Evolutionary conservation across 1,139 yeast species (phyloP).

Genomic region (Pneumocystis jirovecii): DNA sequence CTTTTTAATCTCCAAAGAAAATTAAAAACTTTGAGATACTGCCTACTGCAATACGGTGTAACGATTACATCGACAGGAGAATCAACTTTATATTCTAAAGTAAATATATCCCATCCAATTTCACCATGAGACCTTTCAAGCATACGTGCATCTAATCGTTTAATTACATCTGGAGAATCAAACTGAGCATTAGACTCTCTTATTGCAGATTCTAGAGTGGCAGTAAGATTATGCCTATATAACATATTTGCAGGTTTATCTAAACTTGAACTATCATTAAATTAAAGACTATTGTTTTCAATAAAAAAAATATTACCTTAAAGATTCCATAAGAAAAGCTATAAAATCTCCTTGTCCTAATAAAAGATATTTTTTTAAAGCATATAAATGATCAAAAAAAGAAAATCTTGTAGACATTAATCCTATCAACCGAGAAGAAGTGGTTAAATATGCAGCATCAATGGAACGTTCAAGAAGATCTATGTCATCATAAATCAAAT

Average conservation of each 20-base stretch:
- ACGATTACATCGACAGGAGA: slow-evolving; percentile 33
- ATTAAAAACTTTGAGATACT: slow-evolving; percentile 69
- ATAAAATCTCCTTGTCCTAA: slow-evolving; percentile 70
- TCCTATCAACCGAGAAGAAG: slow-evolving; percentile 38
- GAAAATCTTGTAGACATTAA: slow-evolving; percentile 38
- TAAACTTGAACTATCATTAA: slow-evolving; percentile 21
- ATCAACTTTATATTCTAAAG: slow-evolving; percentile 63
- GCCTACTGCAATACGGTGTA: slow-evolving; percentile 31
- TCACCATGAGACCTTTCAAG: slow-evolving; percentile 54
- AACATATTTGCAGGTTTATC: slow-evolving; percentile 48
- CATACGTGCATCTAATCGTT: slow-evolving; percentile 66
- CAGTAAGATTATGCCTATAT: slow-evolving; percentile 51
- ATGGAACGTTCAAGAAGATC: slow-evolving; percentile 33
- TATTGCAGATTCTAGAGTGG: slow-evolving; percentile 52
- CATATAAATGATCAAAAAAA: slow-evolving; percentile 41
- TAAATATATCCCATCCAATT: slow-evolving; percentile 75
- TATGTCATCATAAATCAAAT: slow-evolving; percentile 15
- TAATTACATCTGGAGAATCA: slow-evolving; percentile 29
- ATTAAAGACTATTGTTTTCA: background rate
- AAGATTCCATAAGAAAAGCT: slow-evolving; percentile 44
- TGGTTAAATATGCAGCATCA: slow-evolving; percentile 40
- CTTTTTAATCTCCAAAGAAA: slow-evolving; percentile 70
- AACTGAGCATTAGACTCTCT: slow-evolving; percentile 44
- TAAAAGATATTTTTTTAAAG: slow-evolving; percentile 51
- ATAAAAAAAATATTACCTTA: slow-evolving; percentile 24